phyloP scores from a whole-genome alignment of 2,329 filamentous ascomycete species.

The Zymoseptoria tritici region DNA sequence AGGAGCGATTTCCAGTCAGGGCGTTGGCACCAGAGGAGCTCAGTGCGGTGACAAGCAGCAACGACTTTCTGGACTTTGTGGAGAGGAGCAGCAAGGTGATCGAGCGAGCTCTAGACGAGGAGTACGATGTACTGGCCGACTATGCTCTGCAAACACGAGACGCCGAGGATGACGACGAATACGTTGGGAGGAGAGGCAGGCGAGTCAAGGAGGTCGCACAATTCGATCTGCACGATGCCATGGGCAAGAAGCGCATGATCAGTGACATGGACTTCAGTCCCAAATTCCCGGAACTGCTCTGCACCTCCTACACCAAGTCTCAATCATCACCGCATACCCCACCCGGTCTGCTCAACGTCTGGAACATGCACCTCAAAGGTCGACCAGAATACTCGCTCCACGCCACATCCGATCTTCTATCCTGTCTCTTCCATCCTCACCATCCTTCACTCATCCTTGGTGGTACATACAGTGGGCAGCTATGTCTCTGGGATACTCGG shows the following conservation, averaged over 20 bases:
- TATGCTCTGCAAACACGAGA: constrained; percentile 73
- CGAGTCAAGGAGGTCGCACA: constrained; percentile 82
- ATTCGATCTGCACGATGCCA: constrained; percentile 72
- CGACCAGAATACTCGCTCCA: constrained; percentile 95
- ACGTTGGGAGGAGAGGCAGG: constrained; percentile 63
- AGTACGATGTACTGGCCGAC: constrained; percentile 92
- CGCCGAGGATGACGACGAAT: constrained; percentile 69
- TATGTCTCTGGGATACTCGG: constrained; percentile 93
- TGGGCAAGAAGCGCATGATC: constrained; percentile 98
- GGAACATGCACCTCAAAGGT: constrained; percentile 92
- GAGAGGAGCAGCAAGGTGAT: constrained; percentile 96
- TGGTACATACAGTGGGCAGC: constrained; percentile 92
- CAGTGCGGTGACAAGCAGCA: constrained; percentile 79
- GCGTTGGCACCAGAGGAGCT: constrained; percentile 78
- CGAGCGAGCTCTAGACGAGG: constrained; percentile 86
- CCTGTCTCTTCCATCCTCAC: constrained; percentile 96
- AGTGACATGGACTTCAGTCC: constrained; percentile 92
- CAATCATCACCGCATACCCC: constrained; percentile 66
- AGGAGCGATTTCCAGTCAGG: constrained; percentile 62
- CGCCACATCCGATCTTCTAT: constrained; percentile 88
- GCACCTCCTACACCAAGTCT: constrained; percentile 90
- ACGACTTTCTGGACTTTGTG: constrained; percentile 91
- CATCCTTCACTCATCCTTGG: constrained; percentile 94
- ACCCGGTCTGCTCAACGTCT: constrained; percentile 87
- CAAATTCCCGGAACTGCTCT: constrained; percentile 79